Percentiles rank a stretch among this genome's conserved stretches.
These are phyloP conservation scores for Ophiostoma himal-ulmi DNA, from an alignment of 2,329 filamentous ascomycete genomes.

Conservation along the genomic window DNA sequence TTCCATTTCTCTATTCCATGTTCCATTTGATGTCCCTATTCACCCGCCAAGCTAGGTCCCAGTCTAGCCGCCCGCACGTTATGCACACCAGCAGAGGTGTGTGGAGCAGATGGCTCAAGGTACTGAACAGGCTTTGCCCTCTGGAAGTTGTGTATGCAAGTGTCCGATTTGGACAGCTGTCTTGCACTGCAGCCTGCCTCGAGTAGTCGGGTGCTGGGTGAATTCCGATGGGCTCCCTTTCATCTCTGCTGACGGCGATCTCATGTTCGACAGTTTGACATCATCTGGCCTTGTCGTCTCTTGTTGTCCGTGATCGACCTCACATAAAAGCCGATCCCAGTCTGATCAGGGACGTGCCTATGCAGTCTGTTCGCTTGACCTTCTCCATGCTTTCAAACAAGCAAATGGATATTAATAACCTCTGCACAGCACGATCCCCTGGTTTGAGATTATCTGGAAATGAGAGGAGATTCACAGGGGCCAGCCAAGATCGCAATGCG, in stretches of 20 bases:
- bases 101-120: neutral
- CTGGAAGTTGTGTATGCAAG: neutral
- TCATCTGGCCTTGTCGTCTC: neutral
- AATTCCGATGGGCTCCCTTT: neutral
- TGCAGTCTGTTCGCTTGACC: neutral
- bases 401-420: neutral
- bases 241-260: neutral
- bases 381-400: slow-evolving; percentile 2
- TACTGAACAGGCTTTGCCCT: neutral
- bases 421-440: slow-evolving; percentile 6
- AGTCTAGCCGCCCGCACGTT: slow-evolving; percentile 13
- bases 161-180: neutral
- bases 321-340: neutral
- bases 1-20: too few relatives aligned
- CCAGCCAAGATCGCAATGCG: slow-evolving; percentile 3
- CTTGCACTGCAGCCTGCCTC: too few relatives aligned
- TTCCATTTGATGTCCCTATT: neutral
- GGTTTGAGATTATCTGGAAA: slow-evolving; percentile 12
- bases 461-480: neutral
- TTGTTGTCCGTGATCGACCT: slow-evolving; percentile 1
- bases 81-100: slow-evolving; percentile 1
- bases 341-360: neutral
- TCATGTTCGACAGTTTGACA: neutral
- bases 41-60: slow-evolving; percentile 5
- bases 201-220: neutral